Base-by-base conservation (phyloP, 805 yeast genomes). In the Clavispora fructus region DNA sequence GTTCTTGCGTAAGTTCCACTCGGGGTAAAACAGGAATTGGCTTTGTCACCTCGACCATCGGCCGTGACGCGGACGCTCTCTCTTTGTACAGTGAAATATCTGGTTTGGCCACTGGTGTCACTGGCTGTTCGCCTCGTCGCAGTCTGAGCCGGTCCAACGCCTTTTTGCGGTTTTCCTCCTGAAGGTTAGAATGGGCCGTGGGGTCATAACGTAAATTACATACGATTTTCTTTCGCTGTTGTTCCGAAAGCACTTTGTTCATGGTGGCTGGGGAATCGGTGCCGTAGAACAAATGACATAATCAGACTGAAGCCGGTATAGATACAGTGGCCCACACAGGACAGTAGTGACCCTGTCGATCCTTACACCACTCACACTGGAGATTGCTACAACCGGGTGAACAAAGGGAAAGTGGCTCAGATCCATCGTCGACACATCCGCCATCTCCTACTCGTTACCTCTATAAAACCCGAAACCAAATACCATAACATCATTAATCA, bases 121-220 rank as follows among this genome's bases (percentile, higher is more conserved):
- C 19, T 6, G 42, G 28, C 32, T 30, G 37, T 31, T 39, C 43
- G 29, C 35, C 42, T 63, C 79, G 52, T 75, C 68, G 47, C 41
- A 71, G 69, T 50, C 75, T 70, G 31, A 85, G 69, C 46, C 84
- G 64, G 46, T 81, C 86, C 8, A 83, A 55, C 0, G 90, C 89
- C 44, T 72, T 72, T 39, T 74, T 71, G 50, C 94, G 69, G 58
- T 84, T 85, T 27, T 78, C 82, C 41, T 80, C 87, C 87, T 81
- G 42, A 12, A 10, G 7, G 57, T 58, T 52, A 57, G 58, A 40
- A 27, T 4, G 2, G n/a, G 11, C 27, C 14, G 5, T 17, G 27
- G 4, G 16, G 17, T n/a, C 13, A 8, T 30, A 27, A 12, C n/a
- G 29, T 14, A 14, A 6, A 14, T 23, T 39, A 68, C 74, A 45